Conservation (phyloP, 495 filamentous ascomycete genomes). For the Immersiella caudata region DNA sequence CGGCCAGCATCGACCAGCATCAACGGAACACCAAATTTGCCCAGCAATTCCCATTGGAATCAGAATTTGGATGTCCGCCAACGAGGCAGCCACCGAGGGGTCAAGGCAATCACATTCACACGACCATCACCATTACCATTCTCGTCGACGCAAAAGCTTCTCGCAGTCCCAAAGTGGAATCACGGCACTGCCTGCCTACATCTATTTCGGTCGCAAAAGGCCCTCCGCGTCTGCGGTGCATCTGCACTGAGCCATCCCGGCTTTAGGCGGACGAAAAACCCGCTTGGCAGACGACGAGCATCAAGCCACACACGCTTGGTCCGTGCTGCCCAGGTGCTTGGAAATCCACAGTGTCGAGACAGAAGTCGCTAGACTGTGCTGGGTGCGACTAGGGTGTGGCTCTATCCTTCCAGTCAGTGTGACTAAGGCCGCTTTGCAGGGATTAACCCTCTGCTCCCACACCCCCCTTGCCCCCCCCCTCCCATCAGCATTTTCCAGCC, state of each 20-base stretch:
- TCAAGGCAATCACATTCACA: neutral
- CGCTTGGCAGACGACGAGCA: constrained; percentile 8
- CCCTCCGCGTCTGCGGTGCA: constrained; percentile 16
- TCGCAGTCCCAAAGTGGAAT: neutral
- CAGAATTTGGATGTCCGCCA: constrained; percentile 26
- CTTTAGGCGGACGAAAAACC: neutral
- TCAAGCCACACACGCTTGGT: constrained; percentile 4
- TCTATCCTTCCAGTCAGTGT: constrained; percentile 12
- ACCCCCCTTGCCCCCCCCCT: constrained; percentile 21
- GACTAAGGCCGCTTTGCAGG: constrained; percentile 19
- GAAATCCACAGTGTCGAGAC: constrained; percentile 22
- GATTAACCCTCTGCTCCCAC: constrained; percentile 13
- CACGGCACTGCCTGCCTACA: neutral
- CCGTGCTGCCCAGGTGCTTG: neutral
- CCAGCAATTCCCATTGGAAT: constrained; percentile 18
- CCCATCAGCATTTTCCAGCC: constrained; percentile 19
- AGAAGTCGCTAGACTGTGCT: neutral
- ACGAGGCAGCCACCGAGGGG: constrained; percentile 3
- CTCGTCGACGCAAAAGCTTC: neutral
- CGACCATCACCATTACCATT: constrained; percentile 1
- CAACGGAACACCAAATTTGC: constrained; percentile 33
- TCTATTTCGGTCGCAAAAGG: constrained; percentile 11
- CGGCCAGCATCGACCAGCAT: constrained; percentile 24
- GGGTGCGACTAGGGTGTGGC: neutral
- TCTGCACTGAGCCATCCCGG: neutral